Evolutionary conservation across 768 basidiomycete genomes (phyloP), one percentile per base, ranked within the genome.

Genomic region (Candolleomyces eurysporus): DNA sequence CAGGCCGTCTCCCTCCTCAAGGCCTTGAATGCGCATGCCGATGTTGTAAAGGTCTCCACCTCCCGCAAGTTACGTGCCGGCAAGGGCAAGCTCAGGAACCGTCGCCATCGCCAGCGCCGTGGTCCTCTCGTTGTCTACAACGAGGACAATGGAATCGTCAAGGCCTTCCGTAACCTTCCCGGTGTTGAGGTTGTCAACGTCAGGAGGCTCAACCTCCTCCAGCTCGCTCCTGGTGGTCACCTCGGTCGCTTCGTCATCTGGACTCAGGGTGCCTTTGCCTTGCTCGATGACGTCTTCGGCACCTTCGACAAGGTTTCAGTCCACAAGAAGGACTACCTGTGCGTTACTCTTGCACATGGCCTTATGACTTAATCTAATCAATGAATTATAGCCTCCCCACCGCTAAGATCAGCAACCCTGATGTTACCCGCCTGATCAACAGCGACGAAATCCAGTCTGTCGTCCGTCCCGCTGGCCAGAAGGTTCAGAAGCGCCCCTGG

Each of bases 191-290:
- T 96, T 57, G 93, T 92, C 79, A 96, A 92, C 75, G 97, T 99
- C 68, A 85, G 88, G 75, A 80, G 92, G 56, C 82, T 99, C 69
- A 99, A 99, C 82, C 87, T 99, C 70, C 94, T 99, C 74, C 95
- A 98, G 80, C 93, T 99, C 75, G 97, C 97, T 16, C 97, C 97
- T 53, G 97, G 97, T 87, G 97, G 97, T 66, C 97, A 99, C 74
- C 88, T 99, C 63, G 97, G 97, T 63, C 94, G 97, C 64, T 99
- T 99, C 82, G 83, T 98, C 75, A 96, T 99, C 84, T 99, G 97
- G 97, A 98, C 97, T 63, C 91, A 96, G 80, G 84, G 84, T 69
- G 97, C 97, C 30, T 97, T 98, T 75, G 83, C 79, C 57, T 86
- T 92, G 65, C 91, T 99, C 60, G 97, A 98, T 75, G 90, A 94